These are phyloP conservation scores for Kazachstania sp. DNA, from an alignment of 1,139 yeast species.

Conservation along the genomic window DNA sequence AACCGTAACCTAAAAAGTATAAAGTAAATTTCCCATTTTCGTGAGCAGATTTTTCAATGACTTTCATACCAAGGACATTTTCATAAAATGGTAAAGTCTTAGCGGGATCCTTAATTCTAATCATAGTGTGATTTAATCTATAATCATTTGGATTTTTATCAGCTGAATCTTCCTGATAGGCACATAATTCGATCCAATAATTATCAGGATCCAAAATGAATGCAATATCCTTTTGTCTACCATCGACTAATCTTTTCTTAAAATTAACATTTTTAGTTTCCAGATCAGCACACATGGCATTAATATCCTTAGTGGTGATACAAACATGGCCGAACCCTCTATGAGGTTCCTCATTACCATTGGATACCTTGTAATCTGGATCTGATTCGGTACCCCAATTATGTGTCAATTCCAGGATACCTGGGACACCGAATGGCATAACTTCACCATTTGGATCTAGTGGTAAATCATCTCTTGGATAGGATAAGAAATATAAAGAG, in stretches of 20 bases:
- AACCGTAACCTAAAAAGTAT: slow-evolving; percentile 70
- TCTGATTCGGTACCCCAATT: slow-evolving; percentile 68
- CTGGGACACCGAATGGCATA: slow-evolving; percentile 46
- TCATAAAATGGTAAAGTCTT: slow-evolving; percentile 69
- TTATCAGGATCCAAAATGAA: slow-evolving; percentile 93
- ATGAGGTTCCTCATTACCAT: slow-evolving; percentile 76
- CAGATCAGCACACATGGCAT: slow-evolving; percentile 48
- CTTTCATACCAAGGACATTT: slow-evolving; percentile 70
- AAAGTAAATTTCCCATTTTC: slow-evolving; percentile 71
- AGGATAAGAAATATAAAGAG: slow-evolving; percentile 61
- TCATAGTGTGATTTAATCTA: slow-evolving; percentile 84
- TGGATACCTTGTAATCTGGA: slow-evolving; percentile 49
- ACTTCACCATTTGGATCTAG: slow-evolving; percentile 40
- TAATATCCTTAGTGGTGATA: slow-evolving; percentile 74
- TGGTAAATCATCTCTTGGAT: slow-evolving; percentile 37
- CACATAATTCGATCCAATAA: slow-evolving; percentile 89
- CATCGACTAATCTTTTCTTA: slow-evolving; percentile 77
- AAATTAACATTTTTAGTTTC: slow-evolving; percentile 56
- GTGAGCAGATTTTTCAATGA: slow-evolving; percentile 48
- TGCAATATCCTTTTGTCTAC: slow-evolving; percentile 87
- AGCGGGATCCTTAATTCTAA: slow-evolving; percentile 79
- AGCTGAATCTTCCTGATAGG: slow-evolving; percentile 37
- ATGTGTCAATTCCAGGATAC: slow-evolving; percentile 78
- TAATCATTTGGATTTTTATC: slow-evolving; percentile 39
- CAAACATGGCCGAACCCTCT: slow-evolving; percentile 95